These are phyloP conservation scores for Coriolopsis trogii DNA, from an alignment of 1,284 basidiomycete species.

Conservation along the genomic window DNA sequence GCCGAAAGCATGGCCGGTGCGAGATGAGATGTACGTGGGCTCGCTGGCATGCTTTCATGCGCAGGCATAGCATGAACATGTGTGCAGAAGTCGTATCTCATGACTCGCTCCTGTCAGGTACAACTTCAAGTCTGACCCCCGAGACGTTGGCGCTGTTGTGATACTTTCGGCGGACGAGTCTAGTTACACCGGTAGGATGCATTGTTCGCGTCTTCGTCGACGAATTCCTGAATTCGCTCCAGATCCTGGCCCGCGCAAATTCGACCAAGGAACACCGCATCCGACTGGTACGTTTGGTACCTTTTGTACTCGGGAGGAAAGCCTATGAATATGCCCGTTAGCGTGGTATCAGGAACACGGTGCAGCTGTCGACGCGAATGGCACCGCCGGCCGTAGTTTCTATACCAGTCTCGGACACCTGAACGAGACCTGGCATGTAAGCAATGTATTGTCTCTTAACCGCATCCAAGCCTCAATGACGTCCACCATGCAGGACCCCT, in stretches of 20 bases:
- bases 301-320: not conserved
- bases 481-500: conserved; percentile 46
- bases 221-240: not conserved
- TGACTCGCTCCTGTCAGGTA: too few relatives aligned
- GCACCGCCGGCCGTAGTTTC: conserved; percentile 72
- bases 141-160: conserved; percentile 64
- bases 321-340: conserved; percentile 26
- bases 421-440: conserved; percentile 72
- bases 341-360: conserved; percentile 82
- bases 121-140: conserved; percentile 79
- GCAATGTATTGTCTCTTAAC: conserved; percentile 17
- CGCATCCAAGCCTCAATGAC: not conserved
- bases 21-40: conserved; percentile 56
- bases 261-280: conserved; percentile 65
- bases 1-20: conserved; percentile 64
- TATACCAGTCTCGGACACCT: conserved; percentile 81
- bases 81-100: too few relatives aligned
- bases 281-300: conserved; percentile 48
- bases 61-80: too few relatives aligned
- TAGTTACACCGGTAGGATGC: conserved; percentile 56
- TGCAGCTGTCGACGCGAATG: conserved; percentile 51
- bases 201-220: not conserved
- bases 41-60: not conserved
- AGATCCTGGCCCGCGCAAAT: conserved; percentile 54
- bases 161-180: conserved; percentile 71